A percentile compares a stretch with the other conserved stretches of the same genome.
These are phyloP conservation scores for Microcera coccophila DNA, from an alignment of 2,329 filamentous ascomycete genomes.

Conservation along the genomic window DNA sequence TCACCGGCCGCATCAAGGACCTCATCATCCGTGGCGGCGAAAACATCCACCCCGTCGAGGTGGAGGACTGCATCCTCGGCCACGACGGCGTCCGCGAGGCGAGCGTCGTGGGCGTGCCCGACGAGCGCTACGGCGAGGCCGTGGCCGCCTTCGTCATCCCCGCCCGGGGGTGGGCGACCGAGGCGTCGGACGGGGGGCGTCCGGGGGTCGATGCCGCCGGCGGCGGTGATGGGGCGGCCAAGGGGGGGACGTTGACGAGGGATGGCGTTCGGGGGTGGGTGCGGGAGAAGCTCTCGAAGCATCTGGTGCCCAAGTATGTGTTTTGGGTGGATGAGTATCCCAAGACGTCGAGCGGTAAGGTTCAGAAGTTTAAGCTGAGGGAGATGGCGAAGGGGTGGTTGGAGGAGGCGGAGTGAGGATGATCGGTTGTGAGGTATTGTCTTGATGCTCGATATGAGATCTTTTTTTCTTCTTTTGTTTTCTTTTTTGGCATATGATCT, in stretches of 20 bases:
- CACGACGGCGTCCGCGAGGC: slow-evolving; percentile 69
- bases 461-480: too few relatives aligned
- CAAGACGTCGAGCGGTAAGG: slow-evolving; percentile 95
- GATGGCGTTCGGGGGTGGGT: slow-evolving; percentile 71
- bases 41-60: slow-evolving; percentile 90
- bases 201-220: slow-evolving; percentile 14
- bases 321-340: slow-evolving; percentile 84
- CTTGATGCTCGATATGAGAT: too few relatives aligned
- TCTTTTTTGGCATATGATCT: too few relatives aligned
- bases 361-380: slow-evolving; percentile 86
- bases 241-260: slow-evolving; percentile 42
- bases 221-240: slow-evolving; percentile 25
- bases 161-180: slow-evolving; percentile 26
- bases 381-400: slow-evolving; percentile 53
- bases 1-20: slow-evolving; percentile 91
- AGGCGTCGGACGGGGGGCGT: slow-evolving; percentile 6
- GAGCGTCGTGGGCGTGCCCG: slow-evolving; percentile 78
- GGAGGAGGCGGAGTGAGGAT: slow-evolving; percentile 6
- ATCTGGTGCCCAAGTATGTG: slow-evolving; percentile 84
- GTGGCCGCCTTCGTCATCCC: slow-evolving; percentile 79
- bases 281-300: slow-evolving; percentile 59
- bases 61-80: slow-evolving; percentile 81
- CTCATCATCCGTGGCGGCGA: slow-evolving; percentile 92
- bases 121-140: slow-evolving; percentile 78
- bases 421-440: too few relatives aligned